A percentile compares a stretch with the other conserved stretches of the same genome.
Evolutionary conservation across 139 green algal species (phyloP).

Genomic region (Dunaliella primolecta): DNA sequence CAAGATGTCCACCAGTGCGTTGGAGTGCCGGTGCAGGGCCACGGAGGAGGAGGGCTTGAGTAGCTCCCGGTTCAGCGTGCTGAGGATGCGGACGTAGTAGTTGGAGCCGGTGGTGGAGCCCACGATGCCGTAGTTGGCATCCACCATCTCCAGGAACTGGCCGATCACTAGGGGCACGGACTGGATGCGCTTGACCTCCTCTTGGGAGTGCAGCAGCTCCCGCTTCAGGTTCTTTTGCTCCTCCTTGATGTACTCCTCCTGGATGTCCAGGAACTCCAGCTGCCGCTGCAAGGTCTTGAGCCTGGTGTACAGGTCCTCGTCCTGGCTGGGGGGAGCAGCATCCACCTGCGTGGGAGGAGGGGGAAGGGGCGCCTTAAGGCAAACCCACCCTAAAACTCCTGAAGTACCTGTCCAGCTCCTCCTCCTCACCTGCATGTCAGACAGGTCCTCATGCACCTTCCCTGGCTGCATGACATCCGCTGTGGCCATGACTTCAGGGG

Average conservation of each 20-base stretch:
- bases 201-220: conserved; percentile 94
- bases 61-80: conserved; percentile 95
- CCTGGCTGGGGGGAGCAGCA: conserved; percentile 23
- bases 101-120: conserved; percentile 90
- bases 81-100: conserved; percentile 94
- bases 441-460: conserved; percentile 5
- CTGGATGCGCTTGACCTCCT: conserved; percentile 99
- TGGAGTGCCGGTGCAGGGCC: conserved; percentile 95
- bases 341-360: no score
- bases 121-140: conserved; percentile 93
- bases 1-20: conserved; percentile 97
- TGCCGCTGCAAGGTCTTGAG: conserved; percentile 92
- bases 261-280: conserved; percentile 98
- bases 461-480: conserved; percentile 15
- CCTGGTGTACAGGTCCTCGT: conserved; percentile 78
- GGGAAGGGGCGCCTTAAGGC: no score
- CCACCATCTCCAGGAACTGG: conserved; percentile 99
- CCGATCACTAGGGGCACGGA: conserved; percentile 97
- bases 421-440: conserved; percentile 6
- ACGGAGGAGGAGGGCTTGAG: conserved; percentile 93
- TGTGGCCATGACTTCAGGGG: conserved; percentile 18
- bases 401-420: no score
- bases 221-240: conserved; percentile 97
- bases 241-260: conserved; percentile 99
- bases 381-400: no score